Conservation (phyloP, 345 rosid genomes). For the Syzygium oleosum region DNA sequence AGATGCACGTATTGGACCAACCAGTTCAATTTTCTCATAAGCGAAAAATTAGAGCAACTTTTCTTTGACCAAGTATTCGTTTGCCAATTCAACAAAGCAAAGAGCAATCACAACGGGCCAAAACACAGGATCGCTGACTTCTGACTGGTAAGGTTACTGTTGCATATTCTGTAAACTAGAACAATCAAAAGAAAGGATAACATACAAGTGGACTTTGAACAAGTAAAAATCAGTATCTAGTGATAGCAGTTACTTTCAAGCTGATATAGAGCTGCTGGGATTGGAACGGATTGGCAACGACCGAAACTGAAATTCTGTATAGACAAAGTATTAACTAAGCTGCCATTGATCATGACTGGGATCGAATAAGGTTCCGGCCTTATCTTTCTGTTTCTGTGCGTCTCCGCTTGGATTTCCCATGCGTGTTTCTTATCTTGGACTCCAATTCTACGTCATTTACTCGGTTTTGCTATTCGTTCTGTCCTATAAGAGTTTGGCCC, state of each 20-base stretch:
- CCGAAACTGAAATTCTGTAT: neutral
- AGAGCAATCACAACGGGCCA: neutral
- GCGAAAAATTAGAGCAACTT: too few relatives aligned
- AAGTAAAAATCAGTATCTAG: neutral
- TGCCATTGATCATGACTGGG: neutral
- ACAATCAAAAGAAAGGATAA: neutral
- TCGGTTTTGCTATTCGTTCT: neutral
- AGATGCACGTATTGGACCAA: too few relatives aligned
- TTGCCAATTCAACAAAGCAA: neutral
- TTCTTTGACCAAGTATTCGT: neutral
- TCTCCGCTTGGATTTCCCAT: neutral
- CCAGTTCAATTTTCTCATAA: too few relatives aligned
- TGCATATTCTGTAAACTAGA: neutral
- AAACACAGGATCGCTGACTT: neutral
- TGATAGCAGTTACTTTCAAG: neutral
- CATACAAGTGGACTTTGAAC: neutral
- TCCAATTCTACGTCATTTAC: neutral
- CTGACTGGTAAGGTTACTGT: neutral
- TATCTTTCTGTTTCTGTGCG: neutral
- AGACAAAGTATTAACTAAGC: neutral
- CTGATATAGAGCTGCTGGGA: neutral
- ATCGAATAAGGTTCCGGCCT: neutral
- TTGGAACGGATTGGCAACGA: neutral
- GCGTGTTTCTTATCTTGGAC: neutral
- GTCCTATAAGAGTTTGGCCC: neutral